These are phyloP conservation scores for Schizonepeta tenuifolia DNA, from an alignment of 257 asterid species.

Conservation along the genomic window DNA sequence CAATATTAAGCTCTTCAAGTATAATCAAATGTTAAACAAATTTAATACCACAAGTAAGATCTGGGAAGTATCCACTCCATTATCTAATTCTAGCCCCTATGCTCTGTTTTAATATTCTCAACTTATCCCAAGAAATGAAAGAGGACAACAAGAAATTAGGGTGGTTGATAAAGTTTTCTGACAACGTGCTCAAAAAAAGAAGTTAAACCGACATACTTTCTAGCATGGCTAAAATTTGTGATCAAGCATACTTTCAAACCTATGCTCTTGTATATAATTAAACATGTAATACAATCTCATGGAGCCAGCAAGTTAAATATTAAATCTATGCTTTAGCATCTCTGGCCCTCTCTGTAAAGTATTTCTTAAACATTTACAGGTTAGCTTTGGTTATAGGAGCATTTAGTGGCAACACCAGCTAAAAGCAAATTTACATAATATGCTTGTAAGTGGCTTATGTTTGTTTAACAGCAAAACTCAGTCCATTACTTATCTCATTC, in stretches of 20 bases:
- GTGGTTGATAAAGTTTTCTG: neutral
- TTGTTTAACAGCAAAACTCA: neutral
- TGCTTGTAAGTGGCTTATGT: neutral
- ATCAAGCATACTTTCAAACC: neutral
- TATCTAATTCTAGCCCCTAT: neutral
- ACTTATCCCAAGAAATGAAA: neutral
- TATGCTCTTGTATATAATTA: slow-evolving; percentile 7
- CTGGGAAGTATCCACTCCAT: neutral
- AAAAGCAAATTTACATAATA: neutral
- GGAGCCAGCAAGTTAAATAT: neutral
- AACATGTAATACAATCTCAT: slow-evolving; percentile 9
- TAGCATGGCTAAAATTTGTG: slow-evolving; percentile 8
- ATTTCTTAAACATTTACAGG: neutral
- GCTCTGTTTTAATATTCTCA: neutral
- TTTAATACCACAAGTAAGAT: neutral
- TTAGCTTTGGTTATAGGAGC: neutral
- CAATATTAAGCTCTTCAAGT: slow-evolving; percentile 15
- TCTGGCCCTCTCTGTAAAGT: neutral
- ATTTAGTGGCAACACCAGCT: neutral
- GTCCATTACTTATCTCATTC: neutral
- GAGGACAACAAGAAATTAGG: neutral
- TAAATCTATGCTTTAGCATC: slow-evolving; percentile 3
- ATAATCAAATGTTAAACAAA: neutral
- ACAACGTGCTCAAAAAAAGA: neutral
- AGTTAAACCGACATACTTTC: neutral